Base-by-base conservation (phyloP, 2,329 filamentous ascomycete genomes). In the Ophiostoma novo-ulmi region DNA sequence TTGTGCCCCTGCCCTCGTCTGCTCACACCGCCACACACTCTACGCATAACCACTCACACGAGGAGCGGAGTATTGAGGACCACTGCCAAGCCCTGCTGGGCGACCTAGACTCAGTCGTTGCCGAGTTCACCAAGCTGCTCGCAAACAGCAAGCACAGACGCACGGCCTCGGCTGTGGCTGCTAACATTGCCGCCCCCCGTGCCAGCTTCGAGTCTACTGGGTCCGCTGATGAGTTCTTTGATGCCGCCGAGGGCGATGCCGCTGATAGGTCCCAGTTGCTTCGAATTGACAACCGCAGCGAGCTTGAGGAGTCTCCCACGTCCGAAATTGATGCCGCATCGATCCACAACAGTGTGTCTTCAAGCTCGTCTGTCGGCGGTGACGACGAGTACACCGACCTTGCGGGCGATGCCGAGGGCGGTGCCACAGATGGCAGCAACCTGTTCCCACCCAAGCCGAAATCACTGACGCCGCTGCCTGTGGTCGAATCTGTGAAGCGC, bases 191-290 rank as follows among this genome's bases (percentile, higher is more conserved):
- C 68, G 78, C 78, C 0, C 81, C 82, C 10, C 81, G 85, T 52
- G 83, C 85, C 76, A 97, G 93, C 76, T 87, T 96, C 70, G 94
- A 97, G 73, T 97, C 93, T 0, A 48, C 44, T 2, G 85, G 89
- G 39, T 85, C 86, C 31, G 90, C 91, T 1, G 92, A 97, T 71
- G 94, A 98, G 78, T 99, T 98, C 80, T 99, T 97, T 76, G 95
- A 99, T 78, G 95, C 95, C 0, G 89, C 95, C 0, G 89, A 91
- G 76, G 89, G 86, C 20, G 39, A 26, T 10, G 26, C 64, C 5
- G 58, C 64, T 0, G 67, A 71, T 67, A 67, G 76, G 74, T n/a
- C 82, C 80, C 35, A 81, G 81, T 20, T 74, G 66, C 44, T 74
- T 38, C 73, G 67, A 17, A 74, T 74, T 22, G 72, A 73, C 68